A percentile compares a stretch with the other conserved stretches of the same genome.
These are phyloP conservation scores for Yarrowia sp. DNA, from an alignment of 805 yeast species.

Conservation along the genomic window DNA sequence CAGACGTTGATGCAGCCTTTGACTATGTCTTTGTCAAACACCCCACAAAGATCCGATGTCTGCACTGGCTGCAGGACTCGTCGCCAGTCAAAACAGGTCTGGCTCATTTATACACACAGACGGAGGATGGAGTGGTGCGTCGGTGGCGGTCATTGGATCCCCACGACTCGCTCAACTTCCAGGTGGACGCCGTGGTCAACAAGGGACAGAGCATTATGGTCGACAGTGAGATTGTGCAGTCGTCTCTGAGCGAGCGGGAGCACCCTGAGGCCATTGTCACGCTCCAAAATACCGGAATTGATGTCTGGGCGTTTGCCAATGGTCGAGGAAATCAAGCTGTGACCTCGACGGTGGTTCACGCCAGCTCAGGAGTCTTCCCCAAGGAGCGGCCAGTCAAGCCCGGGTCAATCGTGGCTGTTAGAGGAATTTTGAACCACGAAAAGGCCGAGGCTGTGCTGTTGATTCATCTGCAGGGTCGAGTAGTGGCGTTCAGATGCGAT, in stretches of 20 bases:
- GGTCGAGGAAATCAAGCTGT: constrained; percentile 8
- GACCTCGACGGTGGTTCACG: not conserved
- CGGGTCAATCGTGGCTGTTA: not conserved
- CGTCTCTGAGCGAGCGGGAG: not conserved
- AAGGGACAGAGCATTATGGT: constrained; percentile 1
- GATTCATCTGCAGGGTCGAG: constrained; percentile 11
- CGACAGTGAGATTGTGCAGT: constrained; percentile 18
- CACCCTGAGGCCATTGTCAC: constrained; percentile 15
- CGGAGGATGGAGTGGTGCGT: constrained; percentile 13
- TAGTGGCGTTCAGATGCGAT: constrained; percentile 11
- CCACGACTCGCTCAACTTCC: constrained; percentile 15
- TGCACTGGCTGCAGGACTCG: constrained; percentile 21
- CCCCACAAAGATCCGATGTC: not conserved
- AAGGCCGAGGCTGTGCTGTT: constrained; percentile 3
- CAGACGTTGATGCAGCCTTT: not conserved
- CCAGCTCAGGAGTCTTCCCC: constrained; percentile 3
- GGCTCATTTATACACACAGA: constrained; percentile 9
- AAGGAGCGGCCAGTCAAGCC: not conserved
- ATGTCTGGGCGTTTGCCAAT: constrained; percentile 13
- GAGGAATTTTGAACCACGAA: constrained; percentile 16
- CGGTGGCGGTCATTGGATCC: constrained; percentile 16
- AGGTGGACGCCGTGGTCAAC: constrained; percentile 5
- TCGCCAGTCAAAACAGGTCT: constrained; percentile 4
- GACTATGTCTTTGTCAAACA: constrained; percentile 13
- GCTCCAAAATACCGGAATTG: not conserved